Percentiles rank a stretch among this genome's conserved stretches.
phyloP scores from a whole-genome alignment of 1,284 basidiomycete species.

The Uromyces viciae-fabae region DNA sequence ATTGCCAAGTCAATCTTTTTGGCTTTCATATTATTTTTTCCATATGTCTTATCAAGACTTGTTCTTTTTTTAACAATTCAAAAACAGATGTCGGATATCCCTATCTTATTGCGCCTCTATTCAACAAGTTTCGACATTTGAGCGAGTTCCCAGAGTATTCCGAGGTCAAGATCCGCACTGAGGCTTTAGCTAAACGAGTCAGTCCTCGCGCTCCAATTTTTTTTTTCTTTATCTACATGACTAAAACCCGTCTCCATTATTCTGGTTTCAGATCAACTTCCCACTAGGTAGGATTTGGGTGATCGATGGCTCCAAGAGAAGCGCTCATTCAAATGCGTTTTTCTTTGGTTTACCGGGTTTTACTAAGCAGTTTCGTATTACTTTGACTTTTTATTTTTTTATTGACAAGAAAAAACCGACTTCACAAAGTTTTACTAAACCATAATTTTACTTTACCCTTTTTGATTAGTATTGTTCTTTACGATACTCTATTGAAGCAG shows the following conservation, averaged over 20 bases:
- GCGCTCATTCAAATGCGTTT: slow-evolving; percentile 82
- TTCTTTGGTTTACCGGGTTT: slow-evolving; percentile 50
- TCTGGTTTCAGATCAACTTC: slow-evolving; percentile 69
- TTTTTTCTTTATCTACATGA: not conserved
- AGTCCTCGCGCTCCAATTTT: not conserved
- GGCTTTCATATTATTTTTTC: slow-evolving; percentile 49
- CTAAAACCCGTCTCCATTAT: not conserved
- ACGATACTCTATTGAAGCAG: slow-evolving; percentile 90
- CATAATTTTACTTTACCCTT: not conserved
- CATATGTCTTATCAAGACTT: not conserved
- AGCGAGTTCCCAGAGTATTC: slow-evolving; percentile 37
- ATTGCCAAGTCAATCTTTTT: slow-evolving; percentile 46
- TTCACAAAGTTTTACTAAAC: slow-evolving; percentile 54
- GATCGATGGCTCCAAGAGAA: slow-evolving; percentile 93
- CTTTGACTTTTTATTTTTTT: not conserved
- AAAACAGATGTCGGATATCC: slow-evolving; percentile 44
- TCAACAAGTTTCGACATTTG: slow-evolving; percentile 43
- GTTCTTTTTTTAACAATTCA: not conserved
- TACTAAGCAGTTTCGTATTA: slow-evolving; percentile 16
- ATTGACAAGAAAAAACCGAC: slow-evolving; percentile 66
- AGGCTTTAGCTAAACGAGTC: slow-evolving; percentile 28
- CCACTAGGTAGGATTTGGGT: slow-evolving; percentile 84
- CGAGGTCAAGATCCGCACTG: slow-evolving; percentile 39
- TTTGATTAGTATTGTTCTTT: slow-evolving; percentile 76
- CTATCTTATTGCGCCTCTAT: slow-evolving; percentile 18